Conservation (phyloP, 176 grass and related monocot genomes). For the Oryza glumipatula region DNA sequence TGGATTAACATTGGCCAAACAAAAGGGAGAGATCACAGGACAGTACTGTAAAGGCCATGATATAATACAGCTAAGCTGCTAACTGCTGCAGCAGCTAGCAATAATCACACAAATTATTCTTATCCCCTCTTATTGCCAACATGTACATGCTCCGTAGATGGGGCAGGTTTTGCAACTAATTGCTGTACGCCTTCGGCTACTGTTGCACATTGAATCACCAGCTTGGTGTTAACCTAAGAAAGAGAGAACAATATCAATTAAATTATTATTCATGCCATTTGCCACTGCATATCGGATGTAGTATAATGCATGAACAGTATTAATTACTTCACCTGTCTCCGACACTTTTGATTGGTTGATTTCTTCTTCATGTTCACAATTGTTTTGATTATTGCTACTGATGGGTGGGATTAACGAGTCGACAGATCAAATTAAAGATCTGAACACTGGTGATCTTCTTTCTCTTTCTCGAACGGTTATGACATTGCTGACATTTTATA, state of each 20-base stretch:
- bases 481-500: too few relatives aligned
- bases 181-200: neutral
- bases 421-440: too few relatives aligned
- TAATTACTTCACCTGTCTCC: neutral
- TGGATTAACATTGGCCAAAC: neutral
- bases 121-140: neutral
- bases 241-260: neutral
- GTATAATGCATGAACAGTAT: neutral
- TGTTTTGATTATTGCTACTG: too few relatives aligned
- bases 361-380: too few relatives aligned
- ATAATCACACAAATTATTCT: neutral
- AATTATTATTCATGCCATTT: neutral
- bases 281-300: neutral
- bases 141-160: neutral
- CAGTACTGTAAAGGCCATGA: neutral
- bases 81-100: neutral
- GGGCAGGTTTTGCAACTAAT: neutral
- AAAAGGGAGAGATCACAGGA: conserved; percentile 22
- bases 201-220: conserved; percentile 31
- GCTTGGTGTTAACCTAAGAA: conserved; percentile 15
- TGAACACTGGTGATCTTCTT: too few relatives aligned
- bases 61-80: neutral
- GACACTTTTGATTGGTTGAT: neutral
- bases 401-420: too few relatives aligned
- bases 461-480: too few relatives aligned